A percentile compares a stretch with the other conserved stretches of the same genome.
Conservation (phyloP, 352 stramenopile genomes). For the Sclerospora graminicola region DNA sequence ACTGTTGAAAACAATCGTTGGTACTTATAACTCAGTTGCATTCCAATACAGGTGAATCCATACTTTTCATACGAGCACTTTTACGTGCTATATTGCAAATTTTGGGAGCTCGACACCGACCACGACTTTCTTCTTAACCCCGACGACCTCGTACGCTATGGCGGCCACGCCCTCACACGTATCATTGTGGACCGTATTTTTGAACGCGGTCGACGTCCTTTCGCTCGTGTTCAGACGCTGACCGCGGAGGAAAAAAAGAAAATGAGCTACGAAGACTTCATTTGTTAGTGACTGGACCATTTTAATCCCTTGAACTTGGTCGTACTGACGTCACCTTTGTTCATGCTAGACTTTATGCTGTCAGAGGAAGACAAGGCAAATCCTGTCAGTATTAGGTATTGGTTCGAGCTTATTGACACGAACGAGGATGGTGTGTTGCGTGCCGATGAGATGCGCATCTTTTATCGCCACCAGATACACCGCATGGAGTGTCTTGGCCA, state of each 20-base stretch:
- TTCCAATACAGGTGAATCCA: constrained; percentile 61
- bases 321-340: neutral
- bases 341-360: constrained; percentile 93
- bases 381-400: constrained; percentile 93
- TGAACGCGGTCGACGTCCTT: constrained; percentile 65
- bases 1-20: too few species aligned
- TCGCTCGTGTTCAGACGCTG: constrained; percentile 69
- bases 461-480: constrained; percentile 91
- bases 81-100: constrained; percentile 99
- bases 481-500: constrained; percentile 97
- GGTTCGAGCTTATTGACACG: constrained; percentile 97
- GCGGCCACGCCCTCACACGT: constrained; percentile 69
- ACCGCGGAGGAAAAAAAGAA: constrained; percentile 79
- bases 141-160: constrained; percentile 80
- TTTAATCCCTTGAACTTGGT: too few species aligned
- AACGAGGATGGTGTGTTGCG: constrained; percentile 95
- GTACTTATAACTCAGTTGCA: neutral
- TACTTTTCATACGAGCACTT: constrained; percentile 99
- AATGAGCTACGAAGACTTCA: constrained; percentile 88
- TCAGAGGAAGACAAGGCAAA: constrained; percentile 99
- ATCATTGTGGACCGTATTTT: constrained; percentile 87
- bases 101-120: constrained; percentile 97
- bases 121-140: constrained; percentile 79
- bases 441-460: constrained; percentile 93
- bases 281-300: constrained; percentile 40